Percentiles rank a stretch among this genome's conserved stretches.
Evolutionary conservation across 2,329 filamentous ascomycete genomes (phyloP).

Genomic region (Arthrobotrys pseudoclavata): DNA sequence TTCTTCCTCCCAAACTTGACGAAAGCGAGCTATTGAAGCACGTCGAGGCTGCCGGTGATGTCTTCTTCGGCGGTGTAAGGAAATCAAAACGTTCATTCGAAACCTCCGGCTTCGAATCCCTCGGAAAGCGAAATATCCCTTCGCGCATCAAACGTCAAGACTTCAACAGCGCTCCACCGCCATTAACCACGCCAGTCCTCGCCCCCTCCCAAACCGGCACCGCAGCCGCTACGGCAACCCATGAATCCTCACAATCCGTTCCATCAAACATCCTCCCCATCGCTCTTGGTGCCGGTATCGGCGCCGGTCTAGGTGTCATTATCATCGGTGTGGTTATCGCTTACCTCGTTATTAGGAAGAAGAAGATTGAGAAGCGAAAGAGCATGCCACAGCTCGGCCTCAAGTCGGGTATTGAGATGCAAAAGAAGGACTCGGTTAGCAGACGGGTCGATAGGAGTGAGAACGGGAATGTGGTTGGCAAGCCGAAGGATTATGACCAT

Average conservation of each 20-base stretch:
- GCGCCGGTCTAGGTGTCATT: constrained; percentile 47
- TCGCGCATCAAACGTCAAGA: constrained; percentile 42
- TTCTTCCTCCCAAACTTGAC: constrained; percentile 43
- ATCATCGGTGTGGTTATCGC: constrained; percentile 48
- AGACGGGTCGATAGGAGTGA: constrained; percentile 44
- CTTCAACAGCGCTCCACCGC: constrained; percentile 42
- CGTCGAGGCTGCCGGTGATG: constrained; percentile 4
- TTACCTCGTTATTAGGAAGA: constrained; percentile 57
- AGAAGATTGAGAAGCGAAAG: constrained; percentile 48
- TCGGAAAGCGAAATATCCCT: constrained; percentile 1
- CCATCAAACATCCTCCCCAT: constrained; percentile 51
- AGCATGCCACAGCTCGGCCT: constrained; percentile 36
- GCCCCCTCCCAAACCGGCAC: constrained; percentile 23
- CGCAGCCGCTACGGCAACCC: not conserved
- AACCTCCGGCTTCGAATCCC: not conserved
- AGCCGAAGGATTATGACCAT: constrained; percentile 39
- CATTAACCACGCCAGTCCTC: constrained; percentile 36
- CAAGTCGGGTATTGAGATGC: constrained; percentile 36
- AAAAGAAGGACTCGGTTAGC: constrained; percentile 25
- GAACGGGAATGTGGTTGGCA: constrained; percentile 48
- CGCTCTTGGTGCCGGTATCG: constrained; percentile 52
- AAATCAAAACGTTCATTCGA: constrained; percentile 16
- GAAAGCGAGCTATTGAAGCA: constrained; percentile 1
- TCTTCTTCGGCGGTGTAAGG: constrained; percentile 5
- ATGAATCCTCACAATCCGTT: constrained; percentile 6